These are phyloP conservation scores for Dendrothele bispora DNA, from an alignment of 768 basidiomycete genomes.

Conservation along the genomic window DNA sequence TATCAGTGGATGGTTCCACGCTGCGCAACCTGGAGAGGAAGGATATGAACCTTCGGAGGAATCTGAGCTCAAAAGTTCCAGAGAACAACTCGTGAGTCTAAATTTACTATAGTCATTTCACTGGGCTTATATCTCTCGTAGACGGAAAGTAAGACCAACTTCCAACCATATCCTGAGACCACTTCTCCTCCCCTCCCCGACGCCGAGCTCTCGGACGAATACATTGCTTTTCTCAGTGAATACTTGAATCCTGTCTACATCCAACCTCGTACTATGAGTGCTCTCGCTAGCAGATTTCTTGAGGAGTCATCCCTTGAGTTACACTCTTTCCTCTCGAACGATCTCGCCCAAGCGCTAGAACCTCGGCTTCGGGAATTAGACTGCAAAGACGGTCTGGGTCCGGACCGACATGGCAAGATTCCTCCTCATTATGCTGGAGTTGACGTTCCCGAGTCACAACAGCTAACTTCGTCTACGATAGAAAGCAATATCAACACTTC, in stretches of 20 bases:
- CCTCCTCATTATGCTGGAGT: constrained; percentile 51
- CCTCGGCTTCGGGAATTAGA: constrained; percentile 65
- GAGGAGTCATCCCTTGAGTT: constrained; percentile 88
- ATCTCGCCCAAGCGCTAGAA: constrained; percentile 70
- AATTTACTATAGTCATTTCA: constrained; percentile 3
- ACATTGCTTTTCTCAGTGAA: constrained; percentile 72
- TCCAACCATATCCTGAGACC: constrained; percentile 51
- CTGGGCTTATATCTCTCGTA: constrained; percentile 23
- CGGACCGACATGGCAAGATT: constrained; percentile 50
- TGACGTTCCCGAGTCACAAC: not conserved
- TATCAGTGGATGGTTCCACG: constrained; percentile 97
- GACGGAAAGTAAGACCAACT: constrained; percentile 63
- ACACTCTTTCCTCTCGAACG: constrained; percentile 76
- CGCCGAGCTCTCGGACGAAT: constrained; percentile 51
- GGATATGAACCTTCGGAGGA: constrained; percentile 59
- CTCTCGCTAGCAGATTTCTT: constrained; percentile 78
- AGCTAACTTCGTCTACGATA: not conserved
- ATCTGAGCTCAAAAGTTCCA: constrained; percentile 67
- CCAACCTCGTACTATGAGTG: constrained; percentile 74
- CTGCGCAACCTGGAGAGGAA: constrained; percentile 87
- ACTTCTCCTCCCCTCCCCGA: constrained; percentile 51
- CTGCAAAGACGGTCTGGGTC: constrained; percentile 58
- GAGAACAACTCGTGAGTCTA: constrained; percentile 86
- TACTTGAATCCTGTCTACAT: constrained; percentile 93
- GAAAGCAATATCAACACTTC: not conserved